These are phyloP conservation scores for Raffaelea arxii DNA, from an alignment of 2,329 filamentous ascomycete species.

Conservation along the genomic window DNA sequence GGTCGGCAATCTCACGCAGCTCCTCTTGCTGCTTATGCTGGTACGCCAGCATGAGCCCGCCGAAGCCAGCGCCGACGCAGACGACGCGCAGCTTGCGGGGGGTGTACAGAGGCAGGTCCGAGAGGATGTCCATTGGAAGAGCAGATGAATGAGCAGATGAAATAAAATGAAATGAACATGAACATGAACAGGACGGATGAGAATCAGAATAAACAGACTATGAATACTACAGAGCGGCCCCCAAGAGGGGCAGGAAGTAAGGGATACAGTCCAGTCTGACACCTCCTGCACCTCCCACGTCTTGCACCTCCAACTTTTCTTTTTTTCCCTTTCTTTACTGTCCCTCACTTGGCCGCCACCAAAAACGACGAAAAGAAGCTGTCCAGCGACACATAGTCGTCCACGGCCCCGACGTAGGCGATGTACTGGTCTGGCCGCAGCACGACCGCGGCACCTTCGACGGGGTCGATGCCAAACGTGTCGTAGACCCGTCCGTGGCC, in stretches of 20 bases:
- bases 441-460: slow-evolving; percentile 37
- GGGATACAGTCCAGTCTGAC: too few species aligned
- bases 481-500: slow-evolving; percentile 49
- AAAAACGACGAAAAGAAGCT: slow-evolving; percentile 7
- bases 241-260: too few species aligned
- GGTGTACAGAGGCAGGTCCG: slow-evolving; percentile 4
- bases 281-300: background rate
- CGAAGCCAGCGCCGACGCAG: slow-evolving; percentile 37
- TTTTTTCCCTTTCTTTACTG: background rate
- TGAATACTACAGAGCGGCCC: too few species aligned
- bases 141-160: background rate
- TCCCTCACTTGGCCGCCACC: background rate
- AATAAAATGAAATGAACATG: background rate
- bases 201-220: background rate
- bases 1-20: too few species aligned
- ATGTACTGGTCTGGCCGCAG: slow-evolving; percentile 34
- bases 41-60: slow-evolving; percentile 29
- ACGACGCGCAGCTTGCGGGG: slow-evolving; percentile 18
- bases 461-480: slow-evolving; percentile 39
- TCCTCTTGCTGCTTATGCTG: slow-evolving; percentile 7
- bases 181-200: background rate
- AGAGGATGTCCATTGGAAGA: too few species aligned
- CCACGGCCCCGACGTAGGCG: slow-evolving; percentile 4
- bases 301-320: background rate
- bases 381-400: slow-evolving; percentile 7